Evolutionary conservation across 192 early-diverging fungal genomes (phyloP).

Genomic region (Coemansia sp.): DNA sequence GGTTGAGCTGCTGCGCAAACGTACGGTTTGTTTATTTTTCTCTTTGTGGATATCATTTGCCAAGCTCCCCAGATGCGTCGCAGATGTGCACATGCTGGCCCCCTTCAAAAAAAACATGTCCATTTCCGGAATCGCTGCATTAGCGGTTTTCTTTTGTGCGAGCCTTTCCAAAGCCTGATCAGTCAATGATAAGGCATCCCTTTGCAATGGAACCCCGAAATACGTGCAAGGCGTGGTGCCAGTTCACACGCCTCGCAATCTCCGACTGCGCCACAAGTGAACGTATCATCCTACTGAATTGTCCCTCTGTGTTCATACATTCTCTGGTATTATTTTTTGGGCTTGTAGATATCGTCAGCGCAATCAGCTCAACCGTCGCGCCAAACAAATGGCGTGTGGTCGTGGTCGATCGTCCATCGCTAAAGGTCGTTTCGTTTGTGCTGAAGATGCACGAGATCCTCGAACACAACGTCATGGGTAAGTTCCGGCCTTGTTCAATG

Average conservation of each 20-base stretch:
- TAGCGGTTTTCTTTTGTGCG: background rate
- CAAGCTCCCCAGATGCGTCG: background rate
- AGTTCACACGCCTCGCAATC: background rate
- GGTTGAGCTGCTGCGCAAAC: conserved; percentile 41
- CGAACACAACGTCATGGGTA: conserved; percentile 52
- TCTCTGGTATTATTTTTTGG: background rate
- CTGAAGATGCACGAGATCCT: conserved; percentile 51
- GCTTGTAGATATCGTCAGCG: conserved; percentile 42
- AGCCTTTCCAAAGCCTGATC: background rate
- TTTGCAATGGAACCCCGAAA: too few relatives aligned
- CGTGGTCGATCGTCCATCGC: conserved; percentile 48
- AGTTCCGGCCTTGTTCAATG: background rate
- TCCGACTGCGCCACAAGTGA: background rate
- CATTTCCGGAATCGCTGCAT: background rate
- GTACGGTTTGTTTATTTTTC: conserved; percentile 13
- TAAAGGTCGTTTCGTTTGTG: conserved; percentile 48
- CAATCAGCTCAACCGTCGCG: conserved; percentile 34
- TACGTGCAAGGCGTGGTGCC: background rate
- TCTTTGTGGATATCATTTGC: background rate
- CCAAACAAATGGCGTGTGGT: conserved; percentile 52
- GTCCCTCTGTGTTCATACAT: background rate
- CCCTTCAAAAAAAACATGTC: background rate
- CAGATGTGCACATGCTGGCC: background rate
- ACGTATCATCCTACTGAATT: background rate
- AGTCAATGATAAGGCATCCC: background rate